Conservation (phyloP, 1,284 basidiomycete genomes). For the Anthracocystis panici-leucophaei region DNA sequence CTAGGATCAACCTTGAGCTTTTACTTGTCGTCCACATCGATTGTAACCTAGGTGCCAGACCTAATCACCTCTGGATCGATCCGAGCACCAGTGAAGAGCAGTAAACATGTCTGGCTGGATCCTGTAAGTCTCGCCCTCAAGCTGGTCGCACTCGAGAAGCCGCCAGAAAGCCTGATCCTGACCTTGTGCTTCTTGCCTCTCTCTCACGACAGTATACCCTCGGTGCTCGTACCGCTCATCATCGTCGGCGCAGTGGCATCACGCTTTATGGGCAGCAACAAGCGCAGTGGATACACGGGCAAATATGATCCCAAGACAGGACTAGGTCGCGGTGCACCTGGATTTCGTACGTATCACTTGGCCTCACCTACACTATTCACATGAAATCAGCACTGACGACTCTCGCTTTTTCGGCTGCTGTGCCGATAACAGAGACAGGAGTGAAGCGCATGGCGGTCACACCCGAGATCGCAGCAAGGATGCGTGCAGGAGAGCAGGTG, state of each 20-base stretch:
- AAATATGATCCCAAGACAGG: conserved; percentile 65
- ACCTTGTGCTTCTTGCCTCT: background rate
- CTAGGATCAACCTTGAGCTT: background rate
- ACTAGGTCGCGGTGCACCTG: conserved; percentile 63
- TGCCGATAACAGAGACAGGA: conserved; percentile 47
- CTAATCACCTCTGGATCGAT: background rate
- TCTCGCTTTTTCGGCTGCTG: conserved; percentile 1
- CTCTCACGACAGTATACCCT: conserved; percentile 37
- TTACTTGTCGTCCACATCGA: background rate
- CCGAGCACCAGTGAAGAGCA: too few species aligned
- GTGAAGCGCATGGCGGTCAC: conserved; percentile 61
- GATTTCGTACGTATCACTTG: conserved; percentile 52
- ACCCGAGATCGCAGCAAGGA: conserved; percentile 61
- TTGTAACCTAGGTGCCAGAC: background rate
- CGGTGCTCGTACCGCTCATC: conserved; percentile 52
- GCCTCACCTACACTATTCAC: background rate
- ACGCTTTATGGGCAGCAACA: conserved; percentile 34
- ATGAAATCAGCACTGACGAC: conserved; percentile 15
- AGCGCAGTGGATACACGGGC: conserved; percentile 35
- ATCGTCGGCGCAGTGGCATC: conserved; percentile 47
- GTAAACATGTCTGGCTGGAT: conserved; percentile 42
- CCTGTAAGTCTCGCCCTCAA: conserved; percentile 25
- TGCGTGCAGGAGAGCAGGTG: conserved; percentile 64
- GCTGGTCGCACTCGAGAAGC: background rate
- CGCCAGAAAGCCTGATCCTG: background rate